Evolutionary conservation across 352 stramenopile genomes (phyloP).

Genomic region (Phytophthora meadii): DNA sequence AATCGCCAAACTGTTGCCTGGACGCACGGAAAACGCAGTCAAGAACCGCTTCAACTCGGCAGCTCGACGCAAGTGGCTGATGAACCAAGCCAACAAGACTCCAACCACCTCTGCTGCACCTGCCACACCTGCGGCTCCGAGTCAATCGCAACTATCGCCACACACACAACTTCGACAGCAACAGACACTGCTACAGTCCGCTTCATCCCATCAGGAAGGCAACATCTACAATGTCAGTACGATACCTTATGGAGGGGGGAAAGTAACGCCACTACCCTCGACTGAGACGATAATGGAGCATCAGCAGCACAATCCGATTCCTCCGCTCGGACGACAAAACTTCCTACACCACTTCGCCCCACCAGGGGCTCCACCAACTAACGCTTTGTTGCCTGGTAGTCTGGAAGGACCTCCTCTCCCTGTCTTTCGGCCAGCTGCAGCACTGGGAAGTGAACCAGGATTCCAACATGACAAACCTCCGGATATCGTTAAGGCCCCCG

Average conservation of each 20-base stretch:
- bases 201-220: conserved; percentile 15
- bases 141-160: conserved; percentile 4
- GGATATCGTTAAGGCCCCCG: conserved; percentile 13
- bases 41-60: conserved; percentile 98
- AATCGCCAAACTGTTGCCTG: conserved; percentile 97
- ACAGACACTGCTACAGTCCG: conserved; percentile 15
- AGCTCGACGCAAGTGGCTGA: conserved; percentile 86
- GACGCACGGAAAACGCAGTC: conserved; percentile 97
- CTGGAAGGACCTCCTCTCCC: conserved; percentile 7
- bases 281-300: conserved; percentile 20
- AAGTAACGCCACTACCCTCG: conserved; percentile 29
- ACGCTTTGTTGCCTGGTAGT: conserved; percentile 17
- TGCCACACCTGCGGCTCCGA: conserved; percentile 13
- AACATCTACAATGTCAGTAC: conserved; percentile 22
- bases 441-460: conserved; percentile 10
- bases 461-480: conserved; percentile 24
- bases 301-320: conserved; percentile 22
- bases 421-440: conserved; percentile 16
- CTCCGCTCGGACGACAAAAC: conserved; percentile 27
- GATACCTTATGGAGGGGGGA: conserved; percentile 17
- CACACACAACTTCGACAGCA: conserved; percentile 27
- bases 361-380: conserved; percentile 5
- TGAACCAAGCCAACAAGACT: conserved; percentile 55
- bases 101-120: conserved; percentile 9
- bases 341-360: conserved; percentile 18